Evolutionary conservation across 1,284 basidiomycete genomes (phyloP), one percentile per base, ranked within the genome.

Genomic region (Boletus sp.): DNA sequence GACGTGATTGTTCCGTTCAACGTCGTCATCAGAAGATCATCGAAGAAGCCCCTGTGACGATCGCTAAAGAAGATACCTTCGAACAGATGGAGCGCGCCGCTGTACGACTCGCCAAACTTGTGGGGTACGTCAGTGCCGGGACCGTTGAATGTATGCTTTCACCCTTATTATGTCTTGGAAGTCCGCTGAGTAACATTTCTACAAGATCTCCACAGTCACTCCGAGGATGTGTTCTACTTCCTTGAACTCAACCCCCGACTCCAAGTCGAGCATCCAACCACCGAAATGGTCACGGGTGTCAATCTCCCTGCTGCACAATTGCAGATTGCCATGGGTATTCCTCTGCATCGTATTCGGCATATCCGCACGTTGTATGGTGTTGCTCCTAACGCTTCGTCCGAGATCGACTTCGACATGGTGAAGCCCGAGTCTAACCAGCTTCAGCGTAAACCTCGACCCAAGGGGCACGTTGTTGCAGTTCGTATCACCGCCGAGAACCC

Each of bases 11-110:
- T 70, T 99, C 96, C 48, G 96, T 99, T 41, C 96, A 99, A 72
- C 91, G 96, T 61, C 91, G 96, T 56, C 96, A 99, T 72, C 96
- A 99, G 70, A 99, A 99, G 77, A 99, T 99, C 60, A 99, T 99
- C 52, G 96, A 99, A 72, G 96, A 99, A 70, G 96, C 96, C 8
- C 96, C 96, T 22, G 95, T 99, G 43, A 98, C 95, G 17, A 98
- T 99, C 57, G 96, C 96, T 16, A 87, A 83, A 61, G 86, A 82
- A 42, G 87, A 87, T 38, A 94, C 81, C 10, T 97, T 97, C 60
- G 91, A 94, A 67, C 76, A 94, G 69, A 99, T 99, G 96, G 96
- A 99, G 68, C 92, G 94, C 60, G 94, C 96, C 12, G 96, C 96
- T 30, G 96, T 99, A 38, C 85, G 96, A 62, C 78, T 99, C 20